Evolutionary conservation across 495 filamentous ascomycete genomes (phyloP).

Genomic region (Podospora pseudopauciseta): DNA sequence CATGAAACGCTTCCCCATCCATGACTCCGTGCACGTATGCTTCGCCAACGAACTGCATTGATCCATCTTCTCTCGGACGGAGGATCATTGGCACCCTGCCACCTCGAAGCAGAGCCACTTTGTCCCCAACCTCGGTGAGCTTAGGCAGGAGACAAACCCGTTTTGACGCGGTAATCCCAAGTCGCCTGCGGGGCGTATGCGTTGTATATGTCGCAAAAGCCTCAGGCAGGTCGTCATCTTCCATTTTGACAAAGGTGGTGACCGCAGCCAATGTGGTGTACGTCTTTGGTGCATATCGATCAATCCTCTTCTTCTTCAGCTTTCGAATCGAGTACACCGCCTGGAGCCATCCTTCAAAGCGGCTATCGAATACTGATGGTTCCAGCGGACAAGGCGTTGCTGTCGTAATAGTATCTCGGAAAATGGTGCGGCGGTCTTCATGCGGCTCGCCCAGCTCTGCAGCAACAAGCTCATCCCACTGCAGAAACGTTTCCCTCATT

Average conservation of each 20-base stretch:
- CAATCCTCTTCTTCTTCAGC: conserved; percentile 8
- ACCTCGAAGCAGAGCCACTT: conserved; percentile 12
- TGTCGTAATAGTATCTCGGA: too few species aligned
- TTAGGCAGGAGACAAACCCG: conserved; percentile 19
- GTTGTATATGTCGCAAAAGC: conserved; percentile 4
- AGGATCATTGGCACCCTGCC: conserved; percentile 14
- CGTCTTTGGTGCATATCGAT: neutral
- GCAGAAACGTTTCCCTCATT: too few species aligned
- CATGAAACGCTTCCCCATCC: conserved; percentile 14
- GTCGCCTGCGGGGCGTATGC: neutral
- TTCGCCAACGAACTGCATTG: conserved; percentile 13
- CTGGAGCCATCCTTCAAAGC: conserved; percentile 5
- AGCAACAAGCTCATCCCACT: too few species aligned
- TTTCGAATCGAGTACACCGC: conserved; percentile 7
- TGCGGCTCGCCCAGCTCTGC: too few species aligned
- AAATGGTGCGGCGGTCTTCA: too few species aligned
- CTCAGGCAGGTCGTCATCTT: neutral
- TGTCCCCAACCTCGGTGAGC: conserved; percentile 9
- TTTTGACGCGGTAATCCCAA: conserved; percentile 11
- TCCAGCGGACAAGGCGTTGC: too few species aligned
- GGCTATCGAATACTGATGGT: too few species aligned
- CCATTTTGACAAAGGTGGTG: too few species aligned
- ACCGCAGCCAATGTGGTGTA: too few species aligned
- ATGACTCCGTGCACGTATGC: conserved; percentile 14
- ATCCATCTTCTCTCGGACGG: conserved; percentile 6